phyloP scores from a whole-genome alignment of 2,329 filamentous ascomycete genomes.

The Rutstroemia sydowiana region DNA sequence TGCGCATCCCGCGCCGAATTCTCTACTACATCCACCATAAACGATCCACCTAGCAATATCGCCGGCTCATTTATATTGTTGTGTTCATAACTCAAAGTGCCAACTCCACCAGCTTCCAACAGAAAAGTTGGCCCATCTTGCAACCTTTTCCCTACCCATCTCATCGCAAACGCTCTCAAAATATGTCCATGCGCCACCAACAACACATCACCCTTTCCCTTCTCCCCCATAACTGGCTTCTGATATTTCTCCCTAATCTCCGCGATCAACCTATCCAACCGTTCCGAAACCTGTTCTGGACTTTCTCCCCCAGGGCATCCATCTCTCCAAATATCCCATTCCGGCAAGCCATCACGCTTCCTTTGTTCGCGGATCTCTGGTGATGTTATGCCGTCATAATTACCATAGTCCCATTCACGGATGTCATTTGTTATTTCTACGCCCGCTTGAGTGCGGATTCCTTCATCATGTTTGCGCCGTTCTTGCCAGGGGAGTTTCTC shows the following conservation, averaged over 20 bases:
- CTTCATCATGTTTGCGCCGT: constrained; percentile 35
- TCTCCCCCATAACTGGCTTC: constrained; percentile 48
- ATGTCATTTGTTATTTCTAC: constrained; percentile 66
- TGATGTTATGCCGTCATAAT: constrained; percentile 76
- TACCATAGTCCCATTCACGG: constrained; percentile 69
- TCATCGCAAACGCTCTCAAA: constrained; percentile 76
- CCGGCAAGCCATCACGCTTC: constrained; percentile 34
- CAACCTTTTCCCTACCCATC: constrained; percentile 71
- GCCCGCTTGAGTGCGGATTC: constrained; percentile 47
- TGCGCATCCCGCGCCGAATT: constrained; percentile 11
- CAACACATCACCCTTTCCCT: constrained; percentile 49
- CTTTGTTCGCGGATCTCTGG: constrained; percentile 56
- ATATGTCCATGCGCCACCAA: constrained; percentile 90
- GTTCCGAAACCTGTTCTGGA: constrained; percentile 59
- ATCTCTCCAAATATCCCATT: constrained; percentile 86
- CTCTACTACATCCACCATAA: constrained; percentile 27
- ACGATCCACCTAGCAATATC: constrained; percentile 65
- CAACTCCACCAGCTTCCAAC: constrained; percentile 82
- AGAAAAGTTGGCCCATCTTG: constrained; percentile 68
- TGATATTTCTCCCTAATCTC: constrained; percentile 63
- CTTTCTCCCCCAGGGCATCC: constrained; percentile 74
- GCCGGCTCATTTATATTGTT: constrained; percentile 71
- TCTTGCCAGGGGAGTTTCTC: constrained; percentile 64
- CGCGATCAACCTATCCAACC: constrained; percentile 68
- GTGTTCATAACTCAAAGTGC: constrained; percentile 78